phyloP scores from a whole-genome alignment of 352 stramenopile species.

The Pythium graminicola region DNA sequence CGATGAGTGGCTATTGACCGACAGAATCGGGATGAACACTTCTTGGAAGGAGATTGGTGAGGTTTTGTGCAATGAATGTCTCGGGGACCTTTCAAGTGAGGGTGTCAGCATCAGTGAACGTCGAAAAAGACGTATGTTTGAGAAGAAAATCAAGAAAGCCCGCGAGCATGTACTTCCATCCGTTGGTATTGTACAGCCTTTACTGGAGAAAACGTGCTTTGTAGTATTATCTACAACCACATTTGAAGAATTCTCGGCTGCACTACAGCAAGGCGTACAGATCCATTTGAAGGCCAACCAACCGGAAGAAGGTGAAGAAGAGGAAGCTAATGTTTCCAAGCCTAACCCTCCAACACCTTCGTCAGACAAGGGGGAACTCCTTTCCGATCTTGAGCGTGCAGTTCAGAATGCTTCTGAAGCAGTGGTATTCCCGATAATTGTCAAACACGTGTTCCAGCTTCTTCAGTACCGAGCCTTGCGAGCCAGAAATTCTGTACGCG shows the following conservation, averaged over 20 bases:
- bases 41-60: conserved; percentile 19
- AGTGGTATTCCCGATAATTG: conserved; percentile 5
- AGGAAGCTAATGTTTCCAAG: background rate
- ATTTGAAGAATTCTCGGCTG: conserved; percentile 33
- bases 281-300: conserved; percentile 36
- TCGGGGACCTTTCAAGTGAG: background rate
- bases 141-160: conserved; percentile 39
- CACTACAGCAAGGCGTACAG: conserved; percentile 31
- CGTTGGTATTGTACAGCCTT: conserved; percentile 20
- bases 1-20: conserved; percentile 25
- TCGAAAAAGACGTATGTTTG: conserved; percentile 41
- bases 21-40: conserved; percentile 15
- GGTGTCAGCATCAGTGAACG: conserved; percentile 29
- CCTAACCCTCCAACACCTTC: conserved; percentile 2
- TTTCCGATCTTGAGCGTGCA: conserved; percentile 6
- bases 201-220: conserved; percentile 29
- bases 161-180: conserved; percentile 29
- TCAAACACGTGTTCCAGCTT: conserved; percentile 20
- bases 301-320: conserved; percentile 60
- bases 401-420: background rate
- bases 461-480: conserved; percentile 13
- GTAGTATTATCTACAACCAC: conserved; percentile 28
- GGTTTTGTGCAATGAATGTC: conserved; percentile 4
- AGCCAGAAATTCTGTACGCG: conserved; percentile 7
- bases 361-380: conserved; percentile 5